phyloP scores from a whole-genome alignment of 108 stramenopile genomes.

The Parietichytrium sp. region DNA sequence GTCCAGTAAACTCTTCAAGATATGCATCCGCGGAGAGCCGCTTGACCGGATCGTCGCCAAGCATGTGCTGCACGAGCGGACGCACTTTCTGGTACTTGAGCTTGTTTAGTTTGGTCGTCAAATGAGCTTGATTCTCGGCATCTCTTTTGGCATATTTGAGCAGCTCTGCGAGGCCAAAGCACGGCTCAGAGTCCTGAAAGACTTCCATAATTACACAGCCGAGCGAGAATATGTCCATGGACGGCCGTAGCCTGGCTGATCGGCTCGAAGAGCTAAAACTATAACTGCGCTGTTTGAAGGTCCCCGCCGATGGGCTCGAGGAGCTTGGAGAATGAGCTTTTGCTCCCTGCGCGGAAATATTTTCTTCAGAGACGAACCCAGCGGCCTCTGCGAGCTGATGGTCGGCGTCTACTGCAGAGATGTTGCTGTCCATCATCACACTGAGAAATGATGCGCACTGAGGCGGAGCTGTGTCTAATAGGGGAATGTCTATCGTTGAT shows the following conservation, averaged over 20 bases:
- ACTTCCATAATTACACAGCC: conserved; percentile 92
- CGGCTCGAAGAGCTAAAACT: not conserved
- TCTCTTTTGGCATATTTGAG: conserved; percentile 49
- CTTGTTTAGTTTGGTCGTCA: conserved; percentile 79
- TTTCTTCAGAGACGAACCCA: not conserved
- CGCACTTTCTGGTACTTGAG: conserved; percentile 75
- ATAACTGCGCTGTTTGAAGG: conserved; percentile 8
- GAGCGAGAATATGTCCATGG: conserved; percentile 94
- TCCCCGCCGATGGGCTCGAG: not conserved
- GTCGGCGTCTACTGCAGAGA: not conserved
- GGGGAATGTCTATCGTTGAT: conserved; percentile 7
- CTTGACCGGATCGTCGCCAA: conserved; percentile 73
- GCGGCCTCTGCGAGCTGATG: not conserved
- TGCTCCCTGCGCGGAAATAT: not conserved
- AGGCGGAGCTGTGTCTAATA: not conserved
- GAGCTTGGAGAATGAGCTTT: not conserved
- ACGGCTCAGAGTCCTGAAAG: conserved; percentile 84
- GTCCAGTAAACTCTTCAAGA: conserved; percentile 61
- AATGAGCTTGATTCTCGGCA: not conserved
- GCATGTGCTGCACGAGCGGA: conserved; percentile 80
- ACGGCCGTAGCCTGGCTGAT: conserved; percentile 62
- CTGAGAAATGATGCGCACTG: conserved; percentile 22
- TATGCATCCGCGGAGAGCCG: conserved; percentile 72
- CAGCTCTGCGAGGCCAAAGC: conserved; percentile 77
- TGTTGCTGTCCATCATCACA: not conserved